Evolutionary conservation across 73 alveolate species (phyloP), one percentile per base, ranked within the genome.

Genomic region (Paramecium sexaurelia): DNA sequence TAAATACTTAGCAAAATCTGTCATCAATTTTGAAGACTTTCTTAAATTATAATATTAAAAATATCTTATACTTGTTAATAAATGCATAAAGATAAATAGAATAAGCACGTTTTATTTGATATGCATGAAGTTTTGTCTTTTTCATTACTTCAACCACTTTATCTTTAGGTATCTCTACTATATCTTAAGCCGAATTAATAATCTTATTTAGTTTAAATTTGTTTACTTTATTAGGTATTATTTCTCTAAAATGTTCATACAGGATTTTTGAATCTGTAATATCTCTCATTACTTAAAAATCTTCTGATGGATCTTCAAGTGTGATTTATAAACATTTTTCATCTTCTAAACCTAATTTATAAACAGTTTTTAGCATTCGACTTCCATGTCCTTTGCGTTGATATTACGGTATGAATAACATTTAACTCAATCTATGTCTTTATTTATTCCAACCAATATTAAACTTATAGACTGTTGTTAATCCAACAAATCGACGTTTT

Each of bases 301-400:
- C 90, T 78, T 78, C 90, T 7, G 90, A 78, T n/a, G 90, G 90
- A 78, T 78, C 90, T 61, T 78, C 90, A 4, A 78, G 32, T 8
- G 90, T 78, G 11, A 78, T 78, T 41, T 78, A 43, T 29, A 78
- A 20, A 41, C 90, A 78, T 20, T 78, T 24, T 10, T 39, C 47
- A 78, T 78, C 71, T 6, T 39, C 36, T 27, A 32, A 78, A 6
- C 75, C 43, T 20, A 36, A 26, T 78, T 78, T 41, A 40, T 78
- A 78, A 19, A 78, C 40, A 17, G 73, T 33, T 24, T 22, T 40
- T 17, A 78, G 55, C 90, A 78, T 29, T 78, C 26, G 39, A 26
- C 90, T 43, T 6, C 90, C 90, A 29, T 29, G 55, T 7, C 90
- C 90, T 43, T 78, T 40, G 7, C 73, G 39, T 43, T 78, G 32